Conservation (phyloP, 768 basidiomycete genomes). For the Lactarius evosmus region DNA sequence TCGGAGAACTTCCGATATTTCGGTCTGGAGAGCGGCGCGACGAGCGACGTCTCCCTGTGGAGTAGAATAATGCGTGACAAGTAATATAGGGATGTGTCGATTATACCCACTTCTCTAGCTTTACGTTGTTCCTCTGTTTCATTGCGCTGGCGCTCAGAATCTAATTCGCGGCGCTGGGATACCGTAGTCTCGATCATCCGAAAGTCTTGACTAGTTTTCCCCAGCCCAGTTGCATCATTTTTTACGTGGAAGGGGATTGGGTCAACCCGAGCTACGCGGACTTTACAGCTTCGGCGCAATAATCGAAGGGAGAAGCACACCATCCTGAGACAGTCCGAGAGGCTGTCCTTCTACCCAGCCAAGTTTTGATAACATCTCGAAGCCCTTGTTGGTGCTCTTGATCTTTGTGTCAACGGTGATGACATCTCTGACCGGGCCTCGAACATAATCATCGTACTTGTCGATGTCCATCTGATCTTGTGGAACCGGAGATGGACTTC, state of each 20-base stretch:
- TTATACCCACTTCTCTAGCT: constrained; percentile 58
- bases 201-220: constrained; percentile 74
- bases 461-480: constrained; percentile 50
- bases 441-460: constrained; percentile 66
- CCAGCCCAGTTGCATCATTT: constrained; percentile 72
- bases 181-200: constrained; percentile 84
- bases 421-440: constrained; percentile 52
- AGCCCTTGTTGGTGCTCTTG: constrained; percentile 76
- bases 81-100: background rate
- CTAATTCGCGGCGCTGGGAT: constrained; percentile 72
- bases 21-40: constrained; percentile 59
- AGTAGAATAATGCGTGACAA: background rate
- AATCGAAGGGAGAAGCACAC: constrained; percentile 39
- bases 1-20: constrained; percentile 63
- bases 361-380: constrained; percentile 73
- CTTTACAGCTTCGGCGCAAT: constrained; percentile 4
- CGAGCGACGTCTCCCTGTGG: constrained; percentile 60
- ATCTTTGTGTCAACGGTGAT: constrained; percentile 82
- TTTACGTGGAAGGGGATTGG: constrained; percentile 82
- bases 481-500: constrained; percentile 65
- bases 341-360: constrained; percentile 82
- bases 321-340: constrained; percentile 72
- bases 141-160: constrained; percentile 76
- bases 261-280: constrained; percentile 64
- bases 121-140: constrained; percentile 77